phyloP scores from a whole-genome alignment of 345 rosid genomes.

The Anastatica hierochuntica region DNA sequence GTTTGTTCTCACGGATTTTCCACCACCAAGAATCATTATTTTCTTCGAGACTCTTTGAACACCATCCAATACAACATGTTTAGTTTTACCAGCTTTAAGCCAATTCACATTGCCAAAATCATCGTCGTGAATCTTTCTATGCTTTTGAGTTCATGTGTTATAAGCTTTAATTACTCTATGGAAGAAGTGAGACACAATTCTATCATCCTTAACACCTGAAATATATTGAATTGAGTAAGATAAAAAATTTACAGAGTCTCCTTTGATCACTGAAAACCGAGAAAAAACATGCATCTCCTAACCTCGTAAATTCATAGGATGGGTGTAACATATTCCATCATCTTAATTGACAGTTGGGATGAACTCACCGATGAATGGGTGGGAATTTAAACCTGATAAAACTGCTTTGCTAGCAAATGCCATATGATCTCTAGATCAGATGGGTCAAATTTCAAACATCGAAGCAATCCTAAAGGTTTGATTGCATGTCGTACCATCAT shows the following conservation, averaged over 20 bases:
- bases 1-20: constrained; percentile 71
- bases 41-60: constrained; percentile 79
- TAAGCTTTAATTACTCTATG: constrained; percentile 84
- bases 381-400: constrained; percentile 34
- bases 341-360: too few species aligned
- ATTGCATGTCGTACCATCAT: too few species aligned
- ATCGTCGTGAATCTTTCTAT: constrained; percentile 77
- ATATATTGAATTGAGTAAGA: background rate
- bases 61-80: constrained; percentile 68
- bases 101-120: constrained; percentile 79
- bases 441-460: constrained; percentile 93
- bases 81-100: constrained; percentile 93
- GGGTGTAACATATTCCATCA: constrained; percentile 94
- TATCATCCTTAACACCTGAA: constrained; percentile 73
- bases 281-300: background rate
- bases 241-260: background rate
- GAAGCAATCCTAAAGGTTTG: constrained; percentile 80
- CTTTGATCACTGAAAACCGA: background rate
- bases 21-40: constrained; percentile 91
- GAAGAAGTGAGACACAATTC: constrained; percentile 70
- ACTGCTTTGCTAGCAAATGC: constrained; percentile 69
- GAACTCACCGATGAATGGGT: constrained; percentile 79
- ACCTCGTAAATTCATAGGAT: constrained; percentile 94
- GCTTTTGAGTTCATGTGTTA: constrained; percentile 81
- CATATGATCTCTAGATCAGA: constrained; percentile 87